Conservation (phyloP, 2,329 filamentous ascomycete genomes). For the Cercospora sp. region DNA sequence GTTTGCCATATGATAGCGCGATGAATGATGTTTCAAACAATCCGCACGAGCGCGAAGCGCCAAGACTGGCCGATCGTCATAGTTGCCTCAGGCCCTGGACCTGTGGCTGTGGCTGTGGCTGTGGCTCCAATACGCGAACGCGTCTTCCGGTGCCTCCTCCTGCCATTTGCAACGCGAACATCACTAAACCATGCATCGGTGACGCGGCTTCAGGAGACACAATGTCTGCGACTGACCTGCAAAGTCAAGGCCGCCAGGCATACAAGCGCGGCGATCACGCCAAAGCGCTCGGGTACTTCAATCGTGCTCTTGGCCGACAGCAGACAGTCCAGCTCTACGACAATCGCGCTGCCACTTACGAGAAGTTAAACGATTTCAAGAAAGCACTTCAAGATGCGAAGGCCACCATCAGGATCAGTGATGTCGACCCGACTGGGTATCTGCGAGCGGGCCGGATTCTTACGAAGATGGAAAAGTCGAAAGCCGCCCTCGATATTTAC, state of each 20-base stretch:
- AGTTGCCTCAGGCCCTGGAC: no score
- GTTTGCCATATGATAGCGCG: not conserved
- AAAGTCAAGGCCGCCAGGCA: slow-evolving; percentile 28
- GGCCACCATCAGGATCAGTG: slow-evolving; percentile 55
- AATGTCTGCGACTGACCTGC: slow-evolving; percentile 15
- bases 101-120: no score
- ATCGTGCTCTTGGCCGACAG: slow-evolving; percentile 33
- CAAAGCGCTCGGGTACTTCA: slow-evolving; percentile 44
- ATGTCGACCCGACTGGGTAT: slow-evolving; percentile 58
- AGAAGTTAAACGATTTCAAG: slow-evolving; percentile 53
- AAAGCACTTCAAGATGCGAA: slow-evolving; percentile 58
- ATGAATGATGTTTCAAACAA: not conserved
- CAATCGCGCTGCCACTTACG: slow-evolving; percentile 56
- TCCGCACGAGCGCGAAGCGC: not conserved
- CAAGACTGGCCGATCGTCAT: no score
- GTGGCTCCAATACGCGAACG: not conserved
- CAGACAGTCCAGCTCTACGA: slow-evolving; percentile 50
- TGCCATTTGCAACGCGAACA: not conserved
- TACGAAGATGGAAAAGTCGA: slow-evolving; percentile 51
- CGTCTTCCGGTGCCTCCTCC: not conserved
- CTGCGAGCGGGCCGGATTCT: slow-evolving; percentile 55
- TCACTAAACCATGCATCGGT: not conserved
- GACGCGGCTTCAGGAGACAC: not conserved
- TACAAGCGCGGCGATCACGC: slow-evolving; percentile 48
- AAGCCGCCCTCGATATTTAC: slow-evolving; percentile 59